phyloP scores from a whole-genome alignment of 2,329 filamentous ascomycete genomes.

The Pseudogymnoascus sp. region DNA sequence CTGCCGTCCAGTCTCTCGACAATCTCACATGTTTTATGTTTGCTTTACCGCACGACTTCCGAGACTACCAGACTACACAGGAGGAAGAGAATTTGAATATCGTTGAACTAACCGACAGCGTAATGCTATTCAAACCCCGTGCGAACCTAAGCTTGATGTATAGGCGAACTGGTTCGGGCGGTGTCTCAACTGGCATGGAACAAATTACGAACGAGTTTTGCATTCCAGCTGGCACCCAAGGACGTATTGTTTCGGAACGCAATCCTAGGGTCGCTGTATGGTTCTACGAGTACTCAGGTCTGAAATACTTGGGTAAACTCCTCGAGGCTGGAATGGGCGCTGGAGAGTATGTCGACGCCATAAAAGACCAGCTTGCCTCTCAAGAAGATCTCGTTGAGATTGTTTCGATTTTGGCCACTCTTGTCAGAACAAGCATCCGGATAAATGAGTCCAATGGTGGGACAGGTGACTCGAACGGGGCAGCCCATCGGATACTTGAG shows the following conservation, averaged over 20 bases:
- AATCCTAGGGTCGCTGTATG: slow-evolving; percentile 70
- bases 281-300: slow-evolving; percentile 65
- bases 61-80: slow-evolving; percentile 66
- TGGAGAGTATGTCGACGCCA: slow-evolving; percentile 38
- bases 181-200: slow-evolving; percentile 17
- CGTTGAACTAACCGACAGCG: slow-evolving; percentile 58
- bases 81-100: slow-evolving; percentile 83
- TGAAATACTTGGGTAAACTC: slow-evolving; percentile 72
- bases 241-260: slow-evolving; percentile 70
- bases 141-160: slow-evolving; percentile 20
- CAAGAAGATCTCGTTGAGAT: slow-evolving; percentile 63
- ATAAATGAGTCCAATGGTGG: slow-evolving; percentile 11
- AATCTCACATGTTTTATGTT: slow-evolving; percentile 71
- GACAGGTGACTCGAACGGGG: slow-evolving; percentile 37
- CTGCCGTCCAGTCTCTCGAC: slow-evolving; percentile 58
- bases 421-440: slow-evolving; percentile 44
- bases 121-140: slow-evolving; percentile 55
- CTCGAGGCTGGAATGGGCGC: slow-evolving; percentile 60
- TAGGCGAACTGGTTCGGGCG: slow-evolving; percentile 5
- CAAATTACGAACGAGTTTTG: slow-evolving; percentile 43
- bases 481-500: slow-evolving; percentile 39
- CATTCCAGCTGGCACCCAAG: slow-evolving; percentile 59
- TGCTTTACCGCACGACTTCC: slow-evolving; percentile 63
- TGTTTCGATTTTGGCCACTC: slow-evolving; percentile 63
- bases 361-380: slow-evolving; percentile 41